Evolutionary conservation across 2,329 filamentous ascomycete species (phyloP), one percentile per base, ranked within the genome.

Genomic region (Arthroderma sp.): DNA sequence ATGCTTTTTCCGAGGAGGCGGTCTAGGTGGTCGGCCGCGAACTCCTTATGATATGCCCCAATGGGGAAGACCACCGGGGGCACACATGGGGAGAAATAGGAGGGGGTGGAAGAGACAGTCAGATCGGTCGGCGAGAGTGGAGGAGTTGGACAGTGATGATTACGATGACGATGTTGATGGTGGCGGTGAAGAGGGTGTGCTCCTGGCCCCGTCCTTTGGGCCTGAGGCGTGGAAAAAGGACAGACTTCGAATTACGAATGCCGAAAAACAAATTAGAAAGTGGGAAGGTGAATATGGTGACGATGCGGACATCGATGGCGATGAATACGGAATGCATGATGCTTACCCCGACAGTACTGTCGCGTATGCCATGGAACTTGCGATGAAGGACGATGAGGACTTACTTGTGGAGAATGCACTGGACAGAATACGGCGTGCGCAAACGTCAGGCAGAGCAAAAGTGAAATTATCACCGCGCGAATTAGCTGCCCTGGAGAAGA

Each of bases 1-100:
- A 93, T 88, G 88, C 88, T 95, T 98, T 98, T 95, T 95, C 89
- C 77, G 91, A 93, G 88, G 91, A 98, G 89, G 89, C 91, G 88
- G 91, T 98, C 84, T 98, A 96, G 81, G 77, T 93, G 88, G 88
- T 96, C 91, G 89, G 86, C 89, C 89, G 91, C 91, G 83, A 91
- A 83, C 88, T 94, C 89, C 88, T 71, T 70, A 75, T 68, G 70
- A 71, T 74, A 81, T 83, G 87, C 87, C 88, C 85, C 81, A 74
- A 78, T 88, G 85, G 89, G 89, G 88, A 95, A 95, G 89, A 95
- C 86, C 87, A 91, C 84, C 85, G 77, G 83, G 85, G 83, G 83
- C 80, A 76, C 78, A 74, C 65, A 61, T 59, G 69, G 74, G 77
- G 74, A 78, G 76, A 72, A 77, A 70, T 67, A 69, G 71, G 56